Percentiles rank a stretch among this genome's conserved stretches.
Evolutionary conservation across 768 basidiomycete genomes (phyloP).

Genomic region (Crassisporium funariophilum): DNA sequence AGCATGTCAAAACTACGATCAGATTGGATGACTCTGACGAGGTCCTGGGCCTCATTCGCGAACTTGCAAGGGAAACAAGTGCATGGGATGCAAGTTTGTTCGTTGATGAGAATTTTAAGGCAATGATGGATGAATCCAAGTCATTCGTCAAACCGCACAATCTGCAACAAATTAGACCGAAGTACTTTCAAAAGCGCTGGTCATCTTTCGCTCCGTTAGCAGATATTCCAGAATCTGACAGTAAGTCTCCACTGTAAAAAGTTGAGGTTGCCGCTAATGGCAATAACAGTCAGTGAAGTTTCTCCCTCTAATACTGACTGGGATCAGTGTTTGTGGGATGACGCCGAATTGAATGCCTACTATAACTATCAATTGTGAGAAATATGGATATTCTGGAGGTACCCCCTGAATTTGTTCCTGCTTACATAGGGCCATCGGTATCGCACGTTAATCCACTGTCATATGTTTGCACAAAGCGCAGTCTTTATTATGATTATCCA

Average conservation of each 20-base stretch:
- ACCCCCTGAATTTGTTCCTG: too few species aligned
- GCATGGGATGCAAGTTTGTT: conserved; percentile 53
- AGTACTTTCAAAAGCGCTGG: conserved; percentile 2
- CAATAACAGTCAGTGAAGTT: too few species aligned
- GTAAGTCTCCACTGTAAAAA: conserved; percentile 3
- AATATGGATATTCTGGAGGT: too few species aligned
- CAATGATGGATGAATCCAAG: conserved; percentile 40
- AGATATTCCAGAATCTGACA: conserved; percentile 23
- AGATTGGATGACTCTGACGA: conserved; percentile 25
- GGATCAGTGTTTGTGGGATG: too few species aligned
- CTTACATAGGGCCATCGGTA: too few species aligned
- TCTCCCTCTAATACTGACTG: too few species aligned
- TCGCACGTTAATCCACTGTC: too few species aligned
- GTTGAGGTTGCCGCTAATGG: too few species aligned
- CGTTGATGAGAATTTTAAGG: conserved; percentile 49
- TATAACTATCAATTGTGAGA: too few species aligned
- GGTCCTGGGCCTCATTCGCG: conserved; percentile 45
- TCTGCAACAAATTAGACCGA: conserved; percentile 2
- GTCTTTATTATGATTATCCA: too few species aligned
- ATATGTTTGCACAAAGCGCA: too few species aligned
- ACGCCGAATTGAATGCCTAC: too few species aligned
- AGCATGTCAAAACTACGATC: background rate
- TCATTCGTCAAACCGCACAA: background rate
- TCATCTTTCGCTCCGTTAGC: conserved; percentile 10
- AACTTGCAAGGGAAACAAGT: conserved; percentile 51